A percentile compares a stretch with the other conserved stretches of the same genome.
Evolutionary conservation across 257 asterid genomes (phyloP).

Genomic region (Plantago elongata): DNA sequence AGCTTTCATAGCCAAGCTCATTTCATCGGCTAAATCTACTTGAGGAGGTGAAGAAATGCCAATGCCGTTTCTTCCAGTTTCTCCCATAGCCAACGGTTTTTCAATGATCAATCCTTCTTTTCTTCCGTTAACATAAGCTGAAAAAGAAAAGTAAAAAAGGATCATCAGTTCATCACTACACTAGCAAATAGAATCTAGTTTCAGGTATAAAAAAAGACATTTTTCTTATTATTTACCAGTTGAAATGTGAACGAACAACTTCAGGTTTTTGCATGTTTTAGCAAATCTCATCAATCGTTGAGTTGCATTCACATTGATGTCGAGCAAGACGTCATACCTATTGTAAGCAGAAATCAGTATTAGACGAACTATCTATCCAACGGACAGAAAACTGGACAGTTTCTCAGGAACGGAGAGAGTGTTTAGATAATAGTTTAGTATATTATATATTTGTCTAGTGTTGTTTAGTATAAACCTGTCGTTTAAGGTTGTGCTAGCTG

Average conservation of each 20-base stretch:
- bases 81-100: slow-evolving; percentile 34
- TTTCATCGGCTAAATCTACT: slow-evolving; percentile 28
- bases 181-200: neutral
- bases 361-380: too few relatives aligned
- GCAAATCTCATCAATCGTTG: slow-evolving; percentile 47
- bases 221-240: slow-evolving; percentile 24
- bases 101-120: slow-evolving; percentile 33
- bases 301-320: slow-evolving; percentile 38
- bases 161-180: neutral
- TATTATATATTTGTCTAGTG: too few relatives aligned
- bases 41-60: slow-evolving; percentile 2
- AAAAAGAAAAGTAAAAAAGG: neutral
- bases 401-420: too few relatives aligned
- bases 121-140: slow-evolving; percentile 36
- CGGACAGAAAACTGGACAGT: too few relatives aligned
- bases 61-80: slow-evolving; percentile 20
- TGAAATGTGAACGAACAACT: slow-evolving; percentile 36
- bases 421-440: neutral
- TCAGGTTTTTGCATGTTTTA: slow-evolving; percentile 43
- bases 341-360: neutral
- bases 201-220: neutral
- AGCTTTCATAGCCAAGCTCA: slow-evolving; percentile 20
- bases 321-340: slow-evolving; percentile 43
- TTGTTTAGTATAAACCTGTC: slow-evolving; percentile 21
- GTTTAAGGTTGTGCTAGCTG: slow-evolving; percentile 35